phyloP scores from a whole-genome alignment of 1,139 yeast genomes.

The Candida pseudoviswanathii region DNA sequence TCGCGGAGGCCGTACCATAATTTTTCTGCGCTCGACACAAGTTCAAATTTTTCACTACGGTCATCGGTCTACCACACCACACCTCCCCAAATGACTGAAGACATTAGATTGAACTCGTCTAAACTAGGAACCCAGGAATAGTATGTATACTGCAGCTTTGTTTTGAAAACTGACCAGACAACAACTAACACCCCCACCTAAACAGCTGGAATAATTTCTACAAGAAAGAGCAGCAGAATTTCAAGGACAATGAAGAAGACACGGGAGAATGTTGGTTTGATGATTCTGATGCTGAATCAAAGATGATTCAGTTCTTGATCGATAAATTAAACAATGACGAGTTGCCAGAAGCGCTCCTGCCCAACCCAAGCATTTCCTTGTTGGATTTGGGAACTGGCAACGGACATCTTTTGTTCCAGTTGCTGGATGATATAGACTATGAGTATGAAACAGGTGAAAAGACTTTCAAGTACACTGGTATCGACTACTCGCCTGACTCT shows the following conservation, averaged over 20 bases:
- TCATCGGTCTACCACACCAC: not conserved
- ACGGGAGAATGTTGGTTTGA: conserved; percentile 97
- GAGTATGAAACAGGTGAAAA: conserved; percentile 44
- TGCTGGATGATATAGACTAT: conserved; percentile 54
- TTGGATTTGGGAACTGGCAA: conserved; percentile 95
- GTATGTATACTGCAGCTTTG: conserved; percentile 36
- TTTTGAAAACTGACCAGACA: not conserved
- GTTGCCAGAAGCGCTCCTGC: conserved; percentile 22
- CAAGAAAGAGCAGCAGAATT: conserved; percentile 68
- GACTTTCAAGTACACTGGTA: conserved; percentile 54
- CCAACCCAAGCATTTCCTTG: conserved; percentile 40
- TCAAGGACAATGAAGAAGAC: conserved; percentile 70
- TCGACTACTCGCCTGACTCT: conserved; percentile 84
- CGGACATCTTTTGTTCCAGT: conserved; percentile 79
- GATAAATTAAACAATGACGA: conserved; percentile 30
- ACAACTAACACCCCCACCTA: not conserved
- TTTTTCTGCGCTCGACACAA: not conserved
- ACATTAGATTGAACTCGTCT: conserved; percentile 64
- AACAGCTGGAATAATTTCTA: conserved; percentile 86
- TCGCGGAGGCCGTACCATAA: not conserved
- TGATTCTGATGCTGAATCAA: conserved; percentile 87
- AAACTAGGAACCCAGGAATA: conserved; percentile 78
- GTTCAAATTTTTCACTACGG: not conserved
- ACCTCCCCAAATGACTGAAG: conserved; percentile 38
- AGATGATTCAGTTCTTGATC: conserved; percentile 67